Conservation (phyloP, 1,139 yeast genomes). For the Lodderomyces beijingensis region DNA sequence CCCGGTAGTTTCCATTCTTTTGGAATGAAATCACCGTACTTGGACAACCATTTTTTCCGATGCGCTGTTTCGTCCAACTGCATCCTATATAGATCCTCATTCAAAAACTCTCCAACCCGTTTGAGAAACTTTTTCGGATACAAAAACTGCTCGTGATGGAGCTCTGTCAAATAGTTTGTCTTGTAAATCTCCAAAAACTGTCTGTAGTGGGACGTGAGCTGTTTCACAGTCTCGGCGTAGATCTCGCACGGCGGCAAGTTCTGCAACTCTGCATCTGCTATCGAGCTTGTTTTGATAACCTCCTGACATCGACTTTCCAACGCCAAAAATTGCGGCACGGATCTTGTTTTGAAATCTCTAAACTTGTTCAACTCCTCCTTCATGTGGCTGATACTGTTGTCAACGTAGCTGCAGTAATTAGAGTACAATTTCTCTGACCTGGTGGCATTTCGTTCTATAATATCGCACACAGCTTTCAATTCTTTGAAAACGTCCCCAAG, state of each 20-base stretch:
- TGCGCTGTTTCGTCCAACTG: constrained; percentile 35
- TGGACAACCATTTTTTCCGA: constrained; percentile 33
- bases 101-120: constrained; percentile 29
- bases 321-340: constrained; percentile 23
- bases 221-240: constrained; percentile 26
- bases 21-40: constrained; percentile 43
- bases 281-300: constrained; percentile 14
- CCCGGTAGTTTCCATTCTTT: constrained; percentile 40
- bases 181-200: constrained; percentile 33
- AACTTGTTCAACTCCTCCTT: constrained; percentile 17
- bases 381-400: constrained; percentile 13
- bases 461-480: constrained; percentile 31
- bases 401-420: constrained; percentile 16
- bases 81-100: constrained; percentile 28
- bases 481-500: constrained; percentile 29
- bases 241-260: constrained; percentile 18
- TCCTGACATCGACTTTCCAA: constrained; percentile 18
- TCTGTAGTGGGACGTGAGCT: constrained; percentile 33
- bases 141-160: constrained; percentile 37
- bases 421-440: constrained; percentile 26
- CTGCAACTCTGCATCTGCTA: constrained; percentile 10
- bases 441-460: constrained; percentile 32
- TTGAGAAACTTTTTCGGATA: constrained; percentile 37
- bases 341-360: constrained; percentile 21
- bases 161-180: constrained; percentile 35